Percentiles rank a stretch among this genome's conserved stretches.
These are phyloP conservation scores for Yamadazyma trypodendri DNA, from an alignment of 1,139 yeast genomes.

Conservation along the genomic window DNA sequence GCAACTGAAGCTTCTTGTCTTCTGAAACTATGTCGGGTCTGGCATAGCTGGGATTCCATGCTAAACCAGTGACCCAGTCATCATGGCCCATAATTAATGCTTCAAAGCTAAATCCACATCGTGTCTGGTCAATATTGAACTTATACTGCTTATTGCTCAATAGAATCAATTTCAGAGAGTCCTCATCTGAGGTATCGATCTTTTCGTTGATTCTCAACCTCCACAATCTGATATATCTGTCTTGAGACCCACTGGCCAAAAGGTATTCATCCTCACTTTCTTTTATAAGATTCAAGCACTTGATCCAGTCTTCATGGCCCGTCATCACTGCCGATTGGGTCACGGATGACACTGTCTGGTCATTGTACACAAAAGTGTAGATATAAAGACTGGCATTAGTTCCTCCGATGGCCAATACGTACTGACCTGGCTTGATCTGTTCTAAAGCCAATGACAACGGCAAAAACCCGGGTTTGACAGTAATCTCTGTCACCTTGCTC, in stretches of 20 bases:
- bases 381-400: constrained; percentile 60
- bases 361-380: constrained; percentile 40
- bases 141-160: constrained; percentile 65
- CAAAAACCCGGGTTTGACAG: constrained; percentile 49
- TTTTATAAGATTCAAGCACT: constrained; percentile 62
- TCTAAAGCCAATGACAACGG: constrained; percentile 65
- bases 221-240: constrained; percentile 88
- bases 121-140: constrained; percentile 36
- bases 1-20: constrained; percentile 49
- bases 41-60: constrained; percentile 63
- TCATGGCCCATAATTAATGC: constrained; percentile 97
- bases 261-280: constrained; percentile 49
- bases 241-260: constrained; percentile 87
- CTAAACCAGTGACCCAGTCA: constrained; percentile 89
- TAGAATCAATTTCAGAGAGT: constrained; percentile 50
- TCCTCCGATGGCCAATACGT: constrained; percentile 79
- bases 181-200: constrained; percentile 60
- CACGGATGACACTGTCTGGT: constrained; percentile 19
- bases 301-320: constrained; percentile 96
- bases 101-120: constrained; percentile 72
- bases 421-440: constrained; percentile 35
- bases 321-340: constrained; percentile 52
- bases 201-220: constrained; percentile 57
- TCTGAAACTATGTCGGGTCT: constrained; percentile 1
- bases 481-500: constrained; percentile 21